Evolutionary conservation across 768 basidiomycete genomes (phyloP).

Genomic region (Kwoniella sp.): DNA sequence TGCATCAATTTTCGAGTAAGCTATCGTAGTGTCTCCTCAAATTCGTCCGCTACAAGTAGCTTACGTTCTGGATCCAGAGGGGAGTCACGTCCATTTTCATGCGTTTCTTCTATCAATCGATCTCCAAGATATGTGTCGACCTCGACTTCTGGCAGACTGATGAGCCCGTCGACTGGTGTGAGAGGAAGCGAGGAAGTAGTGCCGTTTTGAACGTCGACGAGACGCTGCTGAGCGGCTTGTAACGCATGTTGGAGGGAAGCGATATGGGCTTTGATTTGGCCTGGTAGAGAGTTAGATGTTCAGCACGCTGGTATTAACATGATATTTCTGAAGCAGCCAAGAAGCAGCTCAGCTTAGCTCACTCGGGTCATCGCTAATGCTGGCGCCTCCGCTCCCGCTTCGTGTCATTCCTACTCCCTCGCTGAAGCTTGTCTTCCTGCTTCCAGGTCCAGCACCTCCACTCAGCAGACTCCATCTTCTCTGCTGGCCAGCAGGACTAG

Average conservation of each 20-base stretch:
- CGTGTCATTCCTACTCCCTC: slow-evolving; percentile 4
- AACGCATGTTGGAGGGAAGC: slow-evolving; percentile 24
- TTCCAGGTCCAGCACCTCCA: slow-evolving; percentile 18
- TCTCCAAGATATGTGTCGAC: slow-evolving; percentile 8
- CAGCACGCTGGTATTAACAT: too few relatives aligned
- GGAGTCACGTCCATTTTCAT: slow-evolving; percentile 11
- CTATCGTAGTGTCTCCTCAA: not conserved
- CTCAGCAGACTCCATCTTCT: slow-evolving; percentile 23
- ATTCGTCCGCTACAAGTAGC: not conserved
- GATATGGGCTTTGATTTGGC: slow-evolving; percentile 33
- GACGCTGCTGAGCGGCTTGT: slow-evolving; percentile 27
- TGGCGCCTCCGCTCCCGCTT: slow-evolving; percentile 9
- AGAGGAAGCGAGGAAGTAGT: slow-evolving; percentile 20
- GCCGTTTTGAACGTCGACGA: slow-evolving; percentile 19
- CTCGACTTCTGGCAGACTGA: slow-evolving; percentile 20
- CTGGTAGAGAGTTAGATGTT: slow-evolving; percentile 12
- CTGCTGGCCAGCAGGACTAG: slow-evolving; percentile 15
- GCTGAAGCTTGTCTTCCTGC: slow-evolving; percentile 20
- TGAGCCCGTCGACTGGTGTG: slow-evolving; percentile 23
- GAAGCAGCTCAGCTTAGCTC: not conserved
- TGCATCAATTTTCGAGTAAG: not conserved
- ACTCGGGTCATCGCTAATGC: slow-evolving; percentile 23
- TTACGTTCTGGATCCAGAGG: slow-evolving; percentile 16
- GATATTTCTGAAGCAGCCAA: too few relatives aligned
- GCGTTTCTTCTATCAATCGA: not conserved